Base-by-base conservation (phyloP, 768 basidiomycete species). In the Galerina sulciceps region DNA sequence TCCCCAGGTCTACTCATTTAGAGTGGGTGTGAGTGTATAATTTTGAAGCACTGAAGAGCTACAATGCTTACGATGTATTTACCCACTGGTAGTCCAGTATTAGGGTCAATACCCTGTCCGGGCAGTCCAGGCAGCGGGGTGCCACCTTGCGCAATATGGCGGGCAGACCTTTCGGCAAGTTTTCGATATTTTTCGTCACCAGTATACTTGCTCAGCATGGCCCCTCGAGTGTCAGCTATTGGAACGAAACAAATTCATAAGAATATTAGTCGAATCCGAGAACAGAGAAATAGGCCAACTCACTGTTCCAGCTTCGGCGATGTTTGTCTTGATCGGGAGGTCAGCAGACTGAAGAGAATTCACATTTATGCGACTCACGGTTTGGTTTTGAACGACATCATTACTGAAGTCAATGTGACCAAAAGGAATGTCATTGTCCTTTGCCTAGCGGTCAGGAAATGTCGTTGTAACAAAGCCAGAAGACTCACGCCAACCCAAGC, bases 221-320 rank as follows among this genome's bases (percentile, higher is more conserved):
- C 74, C 82, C 85, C 67, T 89, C 88, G 13, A 89, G 61, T 0
- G 82, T 77, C 17, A 88, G 76, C 86, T 87, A 55, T 15, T 20
- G 50, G 41, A 48, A 42, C 10, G 26, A 3, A 31, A 3, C 26
- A 2, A 31, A 31, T 31, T 31, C 26, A 31, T 31, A 3, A 3
- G 26, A 6, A 6, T 26, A 26, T 26, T 6, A 26, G 26, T 31
- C 26, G 26, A 8, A 31, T 31, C 26, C 26, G 26, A 8, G 8
- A 31, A 1, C 26, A 5, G 26, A 31, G 0, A 31, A 31, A 31
- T 31, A 31, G 1, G 26, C 26, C 26, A 31, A 60, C 74, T 45
- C 57, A 82, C 77, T 10, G 81, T 80, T 5, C 87, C 88, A 5
- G 82, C 89, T 68, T 81, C 78, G 22, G 82, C 82, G 44, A 82